Conservation (phyloP, 1,284 basidiomycete species). For the Erythrobasidium hasegawianum region DNA sequence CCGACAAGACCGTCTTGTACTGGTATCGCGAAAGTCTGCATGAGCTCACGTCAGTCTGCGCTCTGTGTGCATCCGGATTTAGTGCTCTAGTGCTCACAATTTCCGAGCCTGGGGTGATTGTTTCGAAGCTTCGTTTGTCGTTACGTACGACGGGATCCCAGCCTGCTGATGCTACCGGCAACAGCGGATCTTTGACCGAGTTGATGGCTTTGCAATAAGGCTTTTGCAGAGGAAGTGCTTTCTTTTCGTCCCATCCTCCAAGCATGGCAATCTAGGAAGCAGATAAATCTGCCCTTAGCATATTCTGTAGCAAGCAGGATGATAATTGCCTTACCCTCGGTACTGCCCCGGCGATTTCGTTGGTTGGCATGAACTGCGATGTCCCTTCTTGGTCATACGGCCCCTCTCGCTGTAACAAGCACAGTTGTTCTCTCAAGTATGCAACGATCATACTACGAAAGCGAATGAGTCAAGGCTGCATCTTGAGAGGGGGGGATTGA, state of each 20-base stretch:
- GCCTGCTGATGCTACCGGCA: constrained; percentile 9
- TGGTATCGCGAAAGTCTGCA: constrained; percentile 27
- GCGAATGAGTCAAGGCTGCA: background rate
- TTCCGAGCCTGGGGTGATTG: constrained; percentile 17
- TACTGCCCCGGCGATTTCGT: constrained; percentile 12
- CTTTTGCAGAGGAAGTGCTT: constrained; percentile 8
- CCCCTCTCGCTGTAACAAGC: constrained; percentile 20
- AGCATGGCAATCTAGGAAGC: constrained; percentile 31
- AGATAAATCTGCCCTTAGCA: background rate
- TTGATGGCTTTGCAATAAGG: constrained; percentile 35
- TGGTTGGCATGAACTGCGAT: constrained; percentile 7
- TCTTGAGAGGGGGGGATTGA: background rate
- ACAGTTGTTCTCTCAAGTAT: constrained; percentile 27
- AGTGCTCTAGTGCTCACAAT: no score
- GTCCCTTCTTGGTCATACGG: constrained; percentile 2
- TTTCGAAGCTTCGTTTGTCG: constrained; percentile 34
- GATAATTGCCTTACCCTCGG: constrained; percentile 8
- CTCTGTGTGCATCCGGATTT: no score
- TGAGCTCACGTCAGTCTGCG: no score
- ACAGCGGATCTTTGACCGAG: constrained; percentile 25
- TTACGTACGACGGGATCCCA: constrained; percentile 31
- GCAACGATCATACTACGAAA: constrained; percentile 27
- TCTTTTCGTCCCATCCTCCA: constrained; percentile 25
- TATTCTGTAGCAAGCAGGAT: background rate
- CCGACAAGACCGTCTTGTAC: constrained; percentile 21